These are phyloP conservation scores for Aethionema arabicum DNA, from an alignment of 345 rosid genomes.

Conservation along the genomic window DNA sequence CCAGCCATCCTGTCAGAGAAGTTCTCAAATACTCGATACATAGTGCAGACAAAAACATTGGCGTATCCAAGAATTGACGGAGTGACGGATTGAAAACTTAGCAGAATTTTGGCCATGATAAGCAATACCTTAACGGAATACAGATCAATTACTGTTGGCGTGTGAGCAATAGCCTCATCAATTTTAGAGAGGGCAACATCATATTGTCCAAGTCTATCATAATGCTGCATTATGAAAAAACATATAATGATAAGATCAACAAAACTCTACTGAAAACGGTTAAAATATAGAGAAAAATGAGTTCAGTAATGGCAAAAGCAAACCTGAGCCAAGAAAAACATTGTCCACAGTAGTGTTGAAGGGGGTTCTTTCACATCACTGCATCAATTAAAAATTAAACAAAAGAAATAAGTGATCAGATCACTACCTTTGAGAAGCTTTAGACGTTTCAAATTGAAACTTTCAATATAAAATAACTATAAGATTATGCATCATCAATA, in stretches of 20 bases:
- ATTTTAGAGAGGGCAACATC: slow-evolving; percentile 75
- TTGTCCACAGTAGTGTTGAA: slow-evolving; percentile 86
- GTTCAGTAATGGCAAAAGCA: slow-evolving; percentile 18
- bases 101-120: not conserved
- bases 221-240: slow-evolving; percentile 67
- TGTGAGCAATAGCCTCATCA: slow-evolving; percentile 87
- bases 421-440: slow-evolving; percentile 5
- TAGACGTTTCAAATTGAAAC: too few relatives aligned
- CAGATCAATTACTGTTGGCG: slow-evolving; percentile 97
- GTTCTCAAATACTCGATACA: slow-evolving; percentile 11
- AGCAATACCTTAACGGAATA: slow-evolving; percentile 82
- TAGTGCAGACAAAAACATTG: slow-evolving; percentile 10
- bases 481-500: slow-evolving; percentile 7
- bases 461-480: not conserved
- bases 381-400: slow-evolving; percentile 31
- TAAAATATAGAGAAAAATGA: slow-evolving; percentile 18
- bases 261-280: slow-evolving; percentile 9
- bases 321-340: slow-evolving; percentile 98
- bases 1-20: slow-evolving; percentile 16
- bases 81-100: not conserved
- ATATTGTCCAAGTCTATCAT: slow-evolving; percentile 86
- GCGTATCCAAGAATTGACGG: not conserved
- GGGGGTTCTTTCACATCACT: slow-evolving; percentile 93
- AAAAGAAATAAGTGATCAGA: slow-evolving; percentile 2
- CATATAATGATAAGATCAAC: slow-evolving; percentile 17